phyloP scores from a whole-genome alignment of 2,329 filamentous ascomycete species.

The Nothophoma quercina region DNA sequence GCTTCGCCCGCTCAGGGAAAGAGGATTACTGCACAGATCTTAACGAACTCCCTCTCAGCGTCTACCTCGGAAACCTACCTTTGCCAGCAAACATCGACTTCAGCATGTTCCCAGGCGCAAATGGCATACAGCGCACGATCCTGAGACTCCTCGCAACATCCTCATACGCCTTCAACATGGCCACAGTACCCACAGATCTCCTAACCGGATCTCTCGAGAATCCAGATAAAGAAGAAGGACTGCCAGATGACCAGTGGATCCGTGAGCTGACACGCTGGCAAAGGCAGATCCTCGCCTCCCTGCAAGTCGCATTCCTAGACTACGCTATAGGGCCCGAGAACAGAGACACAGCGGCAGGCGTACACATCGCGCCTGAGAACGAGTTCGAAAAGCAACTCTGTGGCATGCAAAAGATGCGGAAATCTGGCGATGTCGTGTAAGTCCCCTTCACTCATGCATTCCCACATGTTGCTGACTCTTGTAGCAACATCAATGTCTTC shows the following conservation, averaged over 20 bases:
- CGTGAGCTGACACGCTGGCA: constrained; percentile 31
- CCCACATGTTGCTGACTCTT: not conserved
- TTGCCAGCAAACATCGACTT: constrained; percentile 14
- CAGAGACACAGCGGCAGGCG: constrained; percentile 1
- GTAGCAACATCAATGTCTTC: constrained; percentile 35
- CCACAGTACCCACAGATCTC: not conserved
- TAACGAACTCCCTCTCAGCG: constrained; percentile 7
- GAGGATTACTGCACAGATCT: constrained; percentile 8
- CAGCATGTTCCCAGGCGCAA: constrained; percentile 21
- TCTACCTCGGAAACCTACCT: constrained; percentile 5
- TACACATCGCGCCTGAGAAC: not conserved
- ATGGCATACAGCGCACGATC: constrained; percentile 19
- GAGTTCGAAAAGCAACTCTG: constrained; percentile 27
- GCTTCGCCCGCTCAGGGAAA: not conserved
- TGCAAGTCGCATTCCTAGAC: constrained; percentile 23
- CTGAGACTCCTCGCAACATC: constrained; percentile 8
- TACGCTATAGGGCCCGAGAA: constrained; percentile 22
- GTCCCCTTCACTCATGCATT: not conserved
- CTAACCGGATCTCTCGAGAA: constrained; percentile 5
- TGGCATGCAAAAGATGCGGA: constrained; percentile 23
- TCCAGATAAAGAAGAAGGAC: constrained; percentile 4
- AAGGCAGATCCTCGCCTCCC: constrained; percentile 18
- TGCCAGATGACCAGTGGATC: constrained; percentile 29
- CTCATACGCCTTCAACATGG: constrained; percentile 10
- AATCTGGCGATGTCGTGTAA: constrained; percentile 29